phyloP scores from a whole-genome alignment of 169 alveolate genomes.

The Eimeria praecox region DNA sequence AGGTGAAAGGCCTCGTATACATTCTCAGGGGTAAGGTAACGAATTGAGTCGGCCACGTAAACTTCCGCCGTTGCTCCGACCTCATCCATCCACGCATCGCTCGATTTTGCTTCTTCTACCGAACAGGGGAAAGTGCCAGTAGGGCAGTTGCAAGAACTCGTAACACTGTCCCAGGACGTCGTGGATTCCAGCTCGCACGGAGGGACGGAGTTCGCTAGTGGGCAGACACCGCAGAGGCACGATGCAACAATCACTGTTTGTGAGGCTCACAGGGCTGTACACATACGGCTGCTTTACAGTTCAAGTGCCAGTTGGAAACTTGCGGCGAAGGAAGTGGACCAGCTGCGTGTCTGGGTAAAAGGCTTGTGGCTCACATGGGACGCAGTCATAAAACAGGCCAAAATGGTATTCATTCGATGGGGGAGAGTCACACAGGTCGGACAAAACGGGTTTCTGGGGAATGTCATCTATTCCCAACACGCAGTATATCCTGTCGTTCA shows the following conservation, averaged over 20 bases:
- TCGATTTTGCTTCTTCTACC: constrained; percentile 32
- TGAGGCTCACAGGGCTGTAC: neutral
- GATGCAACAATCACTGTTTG: neutral
- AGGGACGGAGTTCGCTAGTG: constrained; percentile 5
- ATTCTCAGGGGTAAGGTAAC: neutral
- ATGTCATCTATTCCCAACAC: constrained; percentile 23
- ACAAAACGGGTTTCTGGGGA: constrained; percentile 8
- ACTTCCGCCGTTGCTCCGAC: neutral
- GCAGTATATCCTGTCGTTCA: constrained; percentile 65
- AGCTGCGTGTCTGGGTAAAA: neutral
- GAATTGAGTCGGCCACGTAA: constrained; percentile 22
- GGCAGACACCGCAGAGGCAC: neutral
- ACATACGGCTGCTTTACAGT: too few relatives aligned
- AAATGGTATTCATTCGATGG: constrained; percentile 24
- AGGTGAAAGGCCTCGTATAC: neutral
- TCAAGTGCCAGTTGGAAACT: neutral
- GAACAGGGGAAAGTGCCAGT: constrained; percentile 17
- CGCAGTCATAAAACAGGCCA: constrained; percentile 38
- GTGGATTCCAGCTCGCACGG: constrained; percentile 45
- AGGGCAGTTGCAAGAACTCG: constrained; percentile 46
- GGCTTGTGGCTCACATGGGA: constrained; percentile 13
- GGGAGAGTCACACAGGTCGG: neutral
- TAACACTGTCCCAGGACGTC: neutral
- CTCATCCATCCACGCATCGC: constrained; percentile 39
- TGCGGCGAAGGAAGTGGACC: neutral